Evolutionary conservation across 2,329 filamentous ascomycete genomes (phyloP), one percentile per base, ranked within the genome.

Genomic region (Westerdykella sp.): DNA sequence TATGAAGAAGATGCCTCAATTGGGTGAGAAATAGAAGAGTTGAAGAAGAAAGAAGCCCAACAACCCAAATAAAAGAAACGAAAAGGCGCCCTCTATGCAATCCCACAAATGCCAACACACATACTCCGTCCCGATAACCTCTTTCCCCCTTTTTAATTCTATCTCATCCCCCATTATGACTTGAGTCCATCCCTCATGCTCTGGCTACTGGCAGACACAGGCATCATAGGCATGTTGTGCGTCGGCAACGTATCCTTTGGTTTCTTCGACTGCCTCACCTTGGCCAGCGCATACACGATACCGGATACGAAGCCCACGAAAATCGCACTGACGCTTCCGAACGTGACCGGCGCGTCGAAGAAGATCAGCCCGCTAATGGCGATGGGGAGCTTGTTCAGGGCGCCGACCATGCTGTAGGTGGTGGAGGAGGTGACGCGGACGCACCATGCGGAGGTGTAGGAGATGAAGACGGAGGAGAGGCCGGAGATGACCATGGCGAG

Each of bases 391-490:
- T 96, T 96, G 78, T 96, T 96, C 58, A 96, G 77, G 12, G 89
- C 86, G 50, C 90, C 90, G 43, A 95, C 90, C 88, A 96, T 95
- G 18, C 86, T 91, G 73, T 95, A 96, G 1, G 90, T 96, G 6
- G 90, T 96, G 14, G 88, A 95, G 0, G 88, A 93, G 5, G 90
- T 95, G 49, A 94, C 85, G 53, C 90, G 88, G 51, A 96, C 91
- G 66, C 90, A 95, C 90, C 90, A 96, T 25, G 90, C 90, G 10
- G 89, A 95, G 65, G 87, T 91, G 77, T 96, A 96, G 16, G 89
- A 95, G 69, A 96, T 96, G 72, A 95, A 94, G 60, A 96, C 88
- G 43, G 88, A 86, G 31, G 81, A 87, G 42, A 95, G 75, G 45
- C 90, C 90, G 6, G 90, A 95, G 71, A 95, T 87, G 60, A 95